Conservation (phyloP, 2,329 filamentous ascomycete species). For the Metarhizium robertsii region DNA sequence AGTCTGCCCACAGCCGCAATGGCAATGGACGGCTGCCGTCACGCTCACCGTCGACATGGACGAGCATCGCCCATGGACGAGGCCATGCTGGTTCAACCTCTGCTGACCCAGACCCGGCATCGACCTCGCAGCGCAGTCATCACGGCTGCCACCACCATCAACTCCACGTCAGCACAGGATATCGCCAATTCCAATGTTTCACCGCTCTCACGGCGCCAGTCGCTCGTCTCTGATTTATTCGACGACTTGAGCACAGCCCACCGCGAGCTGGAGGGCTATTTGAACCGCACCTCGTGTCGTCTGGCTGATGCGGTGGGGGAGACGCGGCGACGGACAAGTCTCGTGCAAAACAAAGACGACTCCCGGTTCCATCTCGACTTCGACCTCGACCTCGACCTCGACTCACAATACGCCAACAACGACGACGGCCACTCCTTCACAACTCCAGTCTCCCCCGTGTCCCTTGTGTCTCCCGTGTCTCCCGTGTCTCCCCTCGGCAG, state of each 20-base stretch:
- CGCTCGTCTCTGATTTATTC: conserved; percentile 9
- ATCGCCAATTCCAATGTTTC: background rate
- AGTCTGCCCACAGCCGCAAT: background rate
- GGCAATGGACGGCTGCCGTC: background rate
- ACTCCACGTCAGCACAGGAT: background rate
- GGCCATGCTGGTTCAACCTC: background rate
- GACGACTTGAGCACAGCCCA: conserved; percentile 8
- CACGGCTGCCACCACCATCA: background rate
- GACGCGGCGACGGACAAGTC: background rate
- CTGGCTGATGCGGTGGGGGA: background rate
- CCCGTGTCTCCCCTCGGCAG: background rate
- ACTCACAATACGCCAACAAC: conserved; percentile 1
- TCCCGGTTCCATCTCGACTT: background rate
- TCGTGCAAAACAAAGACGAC: background rate
- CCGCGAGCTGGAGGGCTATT: conserved; percentile 8
- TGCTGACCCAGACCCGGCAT: background rate
- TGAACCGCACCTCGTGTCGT: background rate
- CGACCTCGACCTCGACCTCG: conserved; percentile 2
- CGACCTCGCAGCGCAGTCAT: background rate
- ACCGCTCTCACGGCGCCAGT: background rate
- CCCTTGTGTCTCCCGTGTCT: background rate
- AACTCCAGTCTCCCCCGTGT: background rate
- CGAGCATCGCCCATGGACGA: background rate
- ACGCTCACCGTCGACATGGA: background rate
- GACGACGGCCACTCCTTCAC: background rate